Conservation (phyloP, 805 yeast genomes). For the Kodamaea kakaduensis region DNA sequence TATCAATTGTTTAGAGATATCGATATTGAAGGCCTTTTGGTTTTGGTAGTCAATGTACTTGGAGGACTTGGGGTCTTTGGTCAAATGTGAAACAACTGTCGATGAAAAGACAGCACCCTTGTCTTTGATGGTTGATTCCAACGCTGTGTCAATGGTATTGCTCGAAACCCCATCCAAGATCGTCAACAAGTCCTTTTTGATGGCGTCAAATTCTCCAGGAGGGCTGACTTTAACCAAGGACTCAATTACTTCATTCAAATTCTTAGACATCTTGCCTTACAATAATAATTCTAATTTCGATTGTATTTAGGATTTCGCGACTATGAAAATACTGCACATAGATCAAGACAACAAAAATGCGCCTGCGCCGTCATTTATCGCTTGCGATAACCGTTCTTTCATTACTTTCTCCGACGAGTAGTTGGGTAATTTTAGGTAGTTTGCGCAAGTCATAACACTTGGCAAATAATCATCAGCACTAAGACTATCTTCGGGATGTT, state of each 20-base stretch:
- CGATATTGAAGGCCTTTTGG: constrained; percentile 53
- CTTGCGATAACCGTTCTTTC: constrained; percentile 56
- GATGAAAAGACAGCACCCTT: constrained; percentile 29
- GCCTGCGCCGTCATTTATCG: constrained; percentile 84
- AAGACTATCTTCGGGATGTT: constrained; percentile 67
- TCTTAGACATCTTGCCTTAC: constrained; percentile 17
- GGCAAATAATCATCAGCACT: constrained; percentile 80
- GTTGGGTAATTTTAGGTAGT: constrained; percentile 84
- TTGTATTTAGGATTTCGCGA: neutral
- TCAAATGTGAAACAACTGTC: constrained; percentile 30
- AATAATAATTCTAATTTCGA: neutral
- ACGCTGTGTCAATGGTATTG: constrained; percentile 23
- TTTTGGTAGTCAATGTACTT: constrained; percentile 51
- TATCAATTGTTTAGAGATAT: constrained; percentile 46
- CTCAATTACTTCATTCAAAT: constrained; percentile 24
- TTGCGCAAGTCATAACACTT: constrained; percentile 98
- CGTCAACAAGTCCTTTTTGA: constrained; percentile 21
- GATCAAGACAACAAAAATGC: constrained; percentile 71
- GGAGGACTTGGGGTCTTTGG: constrained; percentile 30
- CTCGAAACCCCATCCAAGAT: constrained; percentile 20
- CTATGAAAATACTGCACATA: neutral
- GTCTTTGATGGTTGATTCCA: constrained; percentile 26
- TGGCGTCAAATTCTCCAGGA: constrained; percentile 34
- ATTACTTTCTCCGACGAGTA: constrained; percentile 64
- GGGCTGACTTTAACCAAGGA: constrained; percentile 35